Evolutionary conservation across 2,329 filamentous ascomycete species (phyloP), one percentile per base, ranked within the genome.

Genomic region (Aspergillus phoenicis): DNA sequence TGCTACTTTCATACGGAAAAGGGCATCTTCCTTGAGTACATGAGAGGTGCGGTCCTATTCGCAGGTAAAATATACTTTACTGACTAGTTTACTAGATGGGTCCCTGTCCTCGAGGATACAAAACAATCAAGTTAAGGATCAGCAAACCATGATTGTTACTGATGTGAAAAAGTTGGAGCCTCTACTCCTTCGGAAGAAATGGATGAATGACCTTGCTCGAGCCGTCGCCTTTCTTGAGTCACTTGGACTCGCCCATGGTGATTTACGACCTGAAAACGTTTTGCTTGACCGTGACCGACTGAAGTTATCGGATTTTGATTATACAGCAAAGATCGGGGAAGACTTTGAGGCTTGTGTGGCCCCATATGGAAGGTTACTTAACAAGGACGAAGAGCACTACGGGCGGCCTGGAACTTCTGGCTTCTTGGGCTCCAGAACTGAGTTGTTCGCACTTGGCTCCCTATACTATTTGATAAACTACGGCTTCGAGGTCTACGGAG

Each of bases 391-490:
- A 52, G 1, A 26, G 11, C 62, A 68, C 24, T 47, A 70, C 48
- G 67, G 68, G 47, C 1, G 11, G 58, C 8, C 30, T 59, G 67
- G 68, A 60, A 65, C 60, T 58, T 55, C 49, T 2, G 66, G 71
- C 20, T 64, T 69, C 10, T 45, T 74, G 20, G 64, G 70, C 10
- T 62, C 71, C 63, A 64, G 70, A 53, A 74, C 71, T 47, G 71
- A 74, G 41, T 67, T 73, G 47, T 75, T 75, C 22, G 68, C 72
- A 6, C 65, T 75, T 2, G 71, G 71, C 47, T 74, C 71, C 4
- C 59, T 75, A 6, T 75, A 66, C 53, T 75, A 74, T 30, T 43
- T 69, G 0, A 73, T 73, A 10, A 74, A 73, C 62, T 74, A 75
- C 43, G 68, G 71, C 8, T 70, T 69, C 64, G 65, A 73, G 41